Base-by-base conservation (phyloP, 768 basidiomycete genomes). In the Omphalotus guepiniiformis region DNA sequence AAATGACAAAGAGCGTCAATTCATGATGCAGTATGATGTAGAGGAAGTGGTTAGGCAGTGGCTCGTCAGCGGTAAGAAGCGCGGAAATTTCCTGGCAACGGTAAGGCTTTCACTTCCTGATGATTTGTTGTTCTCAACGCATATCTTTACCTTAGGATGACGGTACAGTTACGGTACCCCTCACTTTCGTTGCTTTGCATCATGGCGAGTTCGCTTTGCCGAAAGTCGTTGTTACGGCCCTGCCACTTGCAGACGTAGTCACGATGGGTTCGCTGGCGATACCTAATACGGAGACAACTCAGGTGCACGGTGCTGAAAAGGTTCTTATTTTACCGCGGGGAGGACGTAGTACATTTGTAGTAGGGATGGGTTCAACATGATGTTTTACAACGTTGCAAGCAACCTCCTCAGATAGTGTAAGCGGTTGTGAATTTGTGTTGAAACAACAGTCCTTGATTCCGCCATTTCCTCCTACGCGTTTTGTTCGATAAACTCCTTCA, bases 11-110 rank as follows among this genome's bases (percentile, higher is more conserved):
- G 54, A 62, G 23, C 65, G 62, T 18, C 64, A 63, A 45, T 85
- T 83, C 59, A 58, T 65, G 32, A 73, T 94, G 65, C 76, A 83
- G 29, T 97, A 86, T 58, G 89, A 93, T 53, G 73, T 96, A 13
- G 82, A 88, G 48, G 89, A 92, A 54, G 75, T 82, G 63, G 75
- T 82, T 15, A 82, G 80, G 40, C 87, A 90, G 54, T 97, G 94
- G 94, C 72, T 96, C 3, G 80, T 97, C 7, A 88, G 90, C 51
- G 94, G 94, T 7, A 75, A 76, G 34, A 95, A 93, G 66, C 80
- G 86, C 43, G 93, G 93, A 1, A 86, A 88, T 55, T 94, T 90
- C 56, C 45, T 74, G 15, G 88, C 86, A 2, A 73, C 70, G 66
- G 94, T 89, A 57, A 43, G 81, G 27, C 30, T 5, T 25, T 26